phyloP scores from a whole-genome alignment of 768 basidiomycete genomes.

The Phylloporus rhodoxanthus region DNA sequence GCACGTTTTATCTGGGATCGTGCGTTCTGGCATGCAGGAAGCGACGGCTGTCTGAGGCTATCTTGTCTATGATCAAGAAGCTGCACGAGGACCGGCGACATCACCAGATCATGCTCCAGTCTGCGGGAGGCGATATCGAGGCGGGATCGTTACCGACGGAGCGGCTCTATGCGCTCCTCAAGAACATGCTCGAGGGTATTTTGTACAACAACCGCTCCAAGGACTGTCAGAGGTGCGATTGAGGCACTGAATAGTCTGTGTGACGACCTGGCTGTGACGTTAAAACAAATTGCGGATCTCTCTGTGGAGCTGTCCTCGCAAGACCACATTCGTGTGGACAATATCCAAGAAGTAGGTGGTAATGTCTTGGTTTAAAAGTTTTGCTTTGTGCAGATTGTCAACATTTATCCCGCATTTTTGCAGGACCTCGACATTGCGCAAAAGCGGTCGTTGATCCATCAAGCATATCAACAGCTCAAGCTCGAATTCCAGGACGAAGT shows the following conservation, averaged over 20 bases:
- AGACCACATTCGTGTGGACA: conserved; percentile 65
- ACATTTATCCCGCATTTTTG: conserved; percentile 46
- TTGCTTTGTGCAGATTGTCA: conserved; percentile 39
- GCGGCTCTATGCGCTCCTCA: conserved; percentile 67
- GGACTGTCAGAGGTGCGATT: conserved; percentile 65
- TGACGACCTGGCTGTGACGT: conserved; percentile 50
- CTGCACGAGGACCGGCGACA: conserved; percentile 80
- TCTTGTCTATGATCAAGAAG: conserved; percentile 79
- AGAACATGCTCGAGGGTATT: conserved; percentile 68
- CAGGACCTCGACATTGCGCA: conserved; percentile 65
- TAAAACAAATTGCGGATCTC: conserved; percentile 64
- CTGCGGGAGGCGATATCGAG: conserved; percentile 55
- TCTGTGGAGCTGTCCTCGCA: conserved; percentile 66
- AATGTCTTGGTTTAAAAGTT: neutral
- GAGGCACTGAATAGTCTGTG: conserved; percentile 60
- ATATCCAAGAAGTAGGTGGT: conserved; percentile 58
- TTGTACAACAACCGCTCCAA: conserved; percentile 74
- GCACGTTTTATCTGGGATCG: conserved; percentile 72
- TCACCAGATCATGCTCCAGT: conserved; percentile 62
- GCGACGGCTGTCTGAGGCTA: conserved; percentile 75
- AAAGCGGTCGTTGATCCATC: conserved; percentile 59
- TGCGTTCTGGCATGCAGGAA: conserved; percentile 59
- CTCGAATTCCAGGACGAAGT: conserved; percentile 40
- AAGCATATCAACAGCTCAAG: conserved; percentile 50
- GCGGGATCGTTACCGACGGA: conserved; percentile 74